These are phyloP conservation scores for Termitomyces sp. DNA, from an alignment of 768 basidiomycete genomes.

Conservation along the genomic window DNA sequence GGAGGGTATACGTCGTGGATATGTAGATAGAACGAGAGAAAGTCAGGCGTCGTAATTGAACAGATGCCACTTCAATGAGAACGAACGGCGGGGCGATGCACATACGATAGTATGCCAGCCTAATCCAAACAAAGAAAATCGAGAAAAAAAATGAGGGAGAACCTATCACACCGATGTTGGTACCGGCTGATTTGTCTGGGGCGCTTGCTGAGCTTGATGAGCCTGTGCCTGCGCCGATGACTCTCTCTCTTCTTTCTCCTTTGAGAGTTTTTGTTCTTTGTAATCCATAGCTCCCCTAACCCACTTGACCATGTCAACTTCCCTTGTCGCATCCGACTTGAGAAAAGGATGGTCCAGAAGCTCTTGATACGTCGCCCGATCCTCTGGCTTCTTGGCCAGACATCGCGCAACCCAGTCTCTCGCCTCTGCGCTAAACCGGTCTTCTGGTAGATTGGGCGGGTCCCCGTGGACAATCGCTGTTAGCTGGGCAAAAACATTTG, in stretches of 20 bases:
- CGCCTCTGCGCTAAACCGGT: slow-evolving; percentile 60
- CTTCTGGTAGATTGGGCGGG: slow-evolving; percentile 78
- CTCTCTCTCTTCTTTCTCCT: slow-evolving; percentile 6
- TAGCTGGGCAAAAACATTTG: slow-evolving; percentile 92
- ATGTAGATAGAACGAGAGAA: neutral
- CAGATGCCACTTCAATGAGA: neutral
- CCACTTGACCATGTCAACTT: slow-evolving; percentile 87
- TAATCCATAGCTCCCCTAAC: slow-evolving; percentile 48
- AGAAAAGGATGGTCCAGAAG: slow-evolving; percentile 84
- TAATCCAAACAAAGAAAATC: neutral
- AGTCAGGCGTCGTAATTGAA: neutral
- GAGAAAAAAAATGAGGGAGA: neutral
- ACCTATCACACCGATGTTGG: neutral
- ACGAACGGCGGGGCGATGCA: neutral
- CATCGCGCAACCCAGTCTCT: slow-evolving; percentile 81
- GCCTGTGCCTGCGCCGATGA: neutral
- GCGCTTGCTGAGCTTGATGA: neutral
- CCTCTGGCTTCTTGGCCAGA: slow-evolving; percentile 73
- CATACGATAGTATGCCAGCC: neutral
- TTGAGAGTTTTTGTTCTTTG: slow-evolving; percentile 7
- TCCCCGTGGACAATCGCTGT: slow-evolving; percentile 97
- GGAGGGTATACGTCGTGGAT: slow-evolving; percentile 1
- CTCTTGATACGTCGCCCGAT: slow-evolving; percentile 78
- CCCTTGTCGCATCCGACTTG: slow-evolving; percentile 38
- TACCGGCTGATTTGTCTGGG: neutral